These are phyloP conservation scores for Knoxia roxburghii DNA, from an alignment of 257 asterid genomes.

Conservation along the genomic window DNA sequence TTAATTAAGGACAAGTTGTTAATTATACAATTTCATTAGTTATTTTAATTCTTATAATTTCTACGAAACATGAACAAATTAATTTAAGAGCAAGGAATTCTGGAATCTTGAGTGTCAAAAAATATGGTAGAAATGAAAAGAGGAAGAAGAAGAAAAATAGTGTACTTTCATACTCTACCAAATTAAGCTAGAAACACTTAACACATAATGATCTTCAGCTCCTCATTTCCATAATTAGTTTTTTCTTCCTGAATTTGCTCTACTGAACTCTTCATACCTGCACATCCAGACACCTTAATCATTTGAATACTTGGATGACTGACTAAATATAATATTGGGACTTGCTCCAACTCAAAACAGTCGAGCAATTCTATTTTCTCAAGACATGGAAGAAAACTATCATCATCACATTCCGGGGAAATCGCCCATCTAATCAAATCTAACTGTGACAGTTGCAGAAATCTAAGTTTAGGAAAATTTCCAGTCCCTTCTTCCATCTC, in stretches of 20 bases:
- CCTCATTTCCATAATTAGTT: background rate
- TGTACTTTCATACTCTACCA: too few relatives aligned
- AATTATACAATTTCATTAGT: too few relatives aligned
- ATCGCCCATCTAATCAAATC: background rate
- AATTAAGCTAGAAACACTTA: too few relatives aligned
- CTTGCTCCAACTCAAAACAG: background rate
- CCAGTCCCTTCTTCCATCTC: background rate
- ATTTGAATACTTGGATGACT: background rate
- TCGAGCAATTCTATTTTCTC: background rate
- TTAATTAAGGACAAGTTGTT: too few relatives aligned
- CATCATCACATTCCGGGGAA: background rate
- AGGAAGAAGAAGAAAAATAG: too few relatives aligned
- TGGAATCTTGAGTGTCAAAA: too few relatives aligned
- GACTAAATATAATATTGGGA: background rate
- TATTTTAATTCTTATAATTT: too few relatives aligned
- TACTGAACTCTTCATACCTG: background rate
- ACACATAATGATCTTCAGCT: background rate
- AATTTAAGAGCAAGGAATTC: too few relatives aligned
- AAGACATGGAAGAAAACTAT: background rate
- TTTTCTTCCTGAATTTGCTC: background rate
- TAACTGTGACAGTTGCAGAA: background rate
- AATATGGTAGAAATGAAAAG: too few relatives aligned
- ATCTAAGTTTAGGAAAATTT: constrained; percentile 1
- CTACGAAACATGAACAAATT: too few relatives aligned
- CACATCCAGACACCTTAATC: background rate